Conservation (phyloP, 106 monocot species). For the Triglochin maritima region DNA sequence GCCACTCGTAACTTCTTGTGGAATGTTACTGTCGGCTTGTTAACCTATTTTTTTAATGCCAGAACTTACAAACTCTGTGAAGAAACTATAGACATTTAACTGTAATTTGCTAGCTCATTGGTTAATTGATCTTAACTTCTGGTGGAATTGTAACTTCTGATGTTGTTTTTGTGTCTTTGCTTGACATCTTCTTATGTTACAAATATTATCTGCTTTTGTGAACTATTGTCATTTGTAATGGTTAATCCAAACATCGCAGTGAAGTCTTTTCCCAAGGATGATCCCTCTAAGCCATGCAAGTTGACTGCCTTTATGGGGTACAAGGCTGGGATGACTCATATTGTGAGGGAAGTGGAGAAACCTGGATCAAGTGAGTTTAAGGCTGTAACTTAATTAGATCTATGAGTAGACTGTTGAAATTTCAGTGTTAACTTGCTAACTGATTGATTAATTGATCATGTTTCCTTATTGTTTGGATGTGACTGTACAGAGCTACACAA, state of each 20-base stretch:
- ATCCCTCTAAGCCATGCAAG: conserved; percentile 50
- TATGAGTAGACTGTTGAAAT: background rate
- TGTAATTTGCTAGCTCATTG: too few species aligned
- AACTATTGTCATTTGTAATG: too few species aligned
- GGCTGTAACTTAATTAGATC: background rate
- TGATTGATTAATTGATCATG: background rate
- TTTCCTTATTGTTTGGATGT: background rate
- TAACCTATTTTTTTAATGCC: too few species aligned
- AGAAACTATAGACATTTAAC: too few species aligned
- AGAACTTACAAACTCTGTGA: too few species aligned
- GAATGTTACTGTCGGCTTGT: too few species aligned
- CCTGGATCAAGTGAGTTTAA: conserved; percentile 61
- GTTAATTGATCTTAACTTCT: too few species aligned
- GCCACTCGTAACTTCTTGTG: too few species aligned
- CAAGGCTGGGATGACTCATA: conserved; percentile 88
- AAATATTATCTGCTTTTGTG: too few species aligned
- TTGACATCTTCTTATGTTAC: too few species aligned
- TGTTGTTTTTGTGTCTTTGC: too few species aligned
- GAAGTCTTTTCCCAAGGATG: conserved; percentile 85
- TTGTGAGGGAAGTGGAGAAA: conserved; percentile 79
- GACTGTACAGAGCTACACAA: conserved; percentile 37
- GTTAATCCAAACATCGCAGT: conserved; percentile 23
- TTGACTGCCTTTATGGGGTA: conserved; percentile 71
- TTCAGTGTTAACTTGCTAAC: background rate
- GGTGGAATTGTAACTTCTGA: too few species aligned